phyloP scores from a whole-genome alignment of 129 eudicot genomes.

The Apium graveolens region DNA sequence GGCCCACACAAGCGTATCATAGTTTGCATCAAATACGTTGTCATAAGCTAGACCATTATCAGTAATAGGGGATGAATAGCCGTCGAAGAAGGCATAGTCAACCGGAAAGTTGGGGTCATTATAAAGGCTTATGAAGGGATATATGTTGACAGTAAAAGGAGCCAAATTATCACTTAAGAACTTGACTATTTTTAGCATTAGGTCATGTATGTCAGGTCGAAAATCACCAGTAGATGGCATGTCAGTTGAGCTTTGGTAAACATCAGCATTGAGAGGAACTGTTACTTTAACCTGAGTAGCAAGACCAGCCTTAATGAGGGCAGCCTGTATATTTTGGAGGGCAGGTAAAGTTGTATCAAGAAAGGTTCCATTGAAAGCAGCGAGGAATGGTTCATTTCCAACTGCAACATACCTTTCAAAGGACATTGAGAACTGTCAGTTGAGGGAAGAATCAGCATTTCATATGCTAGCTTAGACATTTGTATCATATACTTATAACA shows the following conservation, averaged over 20 bases:
- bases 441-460: neutral
- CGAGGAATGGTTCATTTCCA: conserved; percentile 77
- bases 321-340: conserved; percentile 64
- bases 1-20: conserved; percentile 84
- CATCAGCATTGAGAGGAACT: conserved; percentile 83
- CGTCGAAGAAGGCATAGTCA: conserved; percentile 73
- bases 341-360: conserved; percentile 58
- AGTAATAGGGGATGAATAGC: conserved; percentile 37
- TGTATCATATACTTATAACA: neutral
- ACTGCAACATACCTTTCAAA: conserved; percentile 77
- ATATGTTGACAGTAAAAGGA: conserved; percentile 87
- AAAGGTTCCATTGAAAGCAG: conserved; percentile 66
- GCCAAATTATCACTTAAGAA: conserved; percentile 56
- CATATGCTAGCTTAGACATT: conserved; percentile 1
- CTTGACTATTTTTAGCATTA: conserved; percentile 46
- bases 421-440: neutral
- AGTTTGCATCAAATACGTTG: conserved; percentile 84
- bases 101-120: conserved; percentile 66
- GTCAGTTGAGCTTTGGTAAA: conserved; percentile 39
- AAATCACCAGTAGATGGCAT: conserved; percentile 77
- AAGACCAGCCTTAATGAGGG: conserved; percentile 72
- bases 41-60: conserved; percentile 61
- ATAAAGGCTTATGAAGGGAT: conserved; percentile 88
- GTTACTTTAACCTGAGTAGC: conserved; percentile 60
- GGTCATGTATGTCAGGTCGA: conserved; percentile 64